Evolutionary conservation across 2,329 filamentous ascomycete species (phyloP), one percentile per base, ranked within the genome.

Genomic region (Pseudocercospora musae): DNA sequence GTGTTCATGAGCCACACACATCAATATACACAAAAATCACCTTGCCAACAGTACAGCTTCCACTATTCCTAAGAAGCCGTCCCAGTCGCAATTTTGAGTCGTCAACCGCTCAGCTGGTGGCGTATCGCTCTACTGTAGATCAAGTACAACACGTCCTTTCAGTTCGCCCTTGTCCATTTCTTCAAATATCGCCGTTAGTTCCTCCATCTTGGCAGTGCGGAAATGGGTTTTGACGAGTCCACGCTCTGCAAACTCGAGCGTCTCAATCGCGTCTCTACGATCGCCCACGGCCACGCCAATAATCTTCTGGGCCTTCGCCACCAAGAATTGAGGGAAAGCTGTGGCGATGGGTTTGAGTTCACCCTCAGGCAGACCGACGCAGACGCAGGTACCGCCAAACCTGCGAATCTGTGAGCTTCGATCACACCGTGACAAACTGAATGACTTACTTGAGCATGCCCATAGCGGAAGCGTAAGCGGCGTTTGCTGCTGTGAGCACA

Each of bases 401-500:
- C 80, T 25, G 78, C 31, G 13, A 33, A 15, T 13, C 1, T 15
- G 31, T 13, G 31, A 33, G 31, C 31, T 33, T 33, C 11, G 27
- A 78, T 56, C 81, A 80, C 31, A 15, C 31, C 5, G 31, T 11
- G 2, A 33, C 13, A 33, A 15, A 11, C 13, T 13, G 10, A 15
- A 33, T 13, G 31, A 33, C 31, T 15, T 33, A 33, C 4, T 78
- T 73, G 20, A 82, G 72, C 54, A 82, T 64, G 4, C 75, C 73
- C 62, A 79, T 69, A 0, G 73, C 74, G 18, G 66, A 71, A 50
- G 73, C 79, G 64, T 83, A 83, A 7, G 80, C 80, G 6, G 66
- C 76, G 64, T 82, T 82, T 40, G 78, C 77, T 0, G 79, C 79
- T 0, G 80, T 81, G 31, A 81, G 73, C 0, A 89, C 84, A 18